A percentile compares a stretch with the other conserved stretches of the same genome.
These are phyloP conservation scores for Leishmania braziliensis DNA, from an alignment of 208 protist species.

Conservation along the genomic window DNA sequence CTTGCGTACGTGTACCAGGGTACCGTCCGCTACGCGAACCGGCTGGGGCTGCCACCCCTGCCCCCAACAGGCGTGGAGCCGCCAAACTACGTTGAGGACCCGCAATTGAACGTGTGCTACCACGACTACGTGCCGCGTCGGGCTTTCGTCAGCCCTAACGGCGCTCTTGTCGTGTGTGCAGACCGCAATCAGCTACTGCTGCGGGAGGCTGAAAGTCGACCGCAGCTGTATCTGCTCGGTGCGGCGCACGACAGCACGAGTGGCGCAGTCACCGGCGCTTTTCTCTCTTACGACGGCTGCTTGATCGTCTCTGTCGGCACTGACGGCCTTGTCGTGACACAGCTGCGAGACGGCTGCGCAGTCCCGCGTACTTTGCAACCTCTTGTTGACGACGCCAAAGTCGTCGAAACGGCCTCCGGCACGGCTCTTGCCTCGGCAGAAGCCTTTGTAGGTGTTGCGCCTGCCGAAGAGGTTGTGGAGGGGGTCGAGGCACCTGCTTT, in stretches of 20 bases:
- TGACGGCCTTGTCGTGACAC: slow-evolving; percentile 92
- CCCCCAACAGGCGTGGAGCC: slow-evolving; percentile 88
- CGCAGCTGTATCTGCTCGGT: slow-evolving; percentile 36
- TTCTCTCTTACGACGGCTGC: slow-evolving; percentile 83
- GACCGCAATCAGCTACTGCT: slow-evolving; percentile 36
- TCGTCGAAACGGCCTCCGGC: background rate
- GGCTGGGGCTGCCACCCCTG: slow-evolving; percentile 66
- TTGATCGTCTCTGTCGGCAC: slow-evolving; percentile 85
- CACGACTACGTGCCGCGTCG: slow-evolving; percentile 48
- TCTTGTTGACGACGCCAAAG: background rate
- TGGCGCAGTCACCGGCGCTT: slow-evolving; percentile 54
- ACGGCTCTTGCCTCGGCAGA: background rate
- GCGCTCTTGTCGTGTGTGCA: slow-evolving; percentile 52
- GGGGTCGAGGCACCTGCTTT: slow-evolving; percentile 27
- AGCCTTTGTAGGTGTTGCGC: background rate
- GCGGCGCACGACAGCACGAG: slow-evolving; percentile 85
- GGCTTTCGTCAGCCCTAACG: slow-evolving; percentile 40
- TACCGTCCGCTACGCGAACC: slow-evolving; percentile 63
- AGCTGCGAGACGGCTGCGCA: slow-evolving; percentile 46
- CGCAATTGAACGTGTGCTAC: slow-evolving; percentile 84
- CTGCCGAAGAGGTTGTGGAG: background rate
- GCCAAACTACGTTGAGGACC: slow-evolving; percentile 89
- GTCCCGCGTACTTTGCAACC: slow-evolving; percentile 8
- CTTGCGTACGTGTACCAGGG: slow-evolving; percentile 73
- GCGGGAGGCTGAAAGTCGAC: slow-evolving; percentile 7